Evolutionary conservation across 495 filamentous ascomycete genomes (phyloP).

Genomic region (Haplographium delicatum): DNA sequence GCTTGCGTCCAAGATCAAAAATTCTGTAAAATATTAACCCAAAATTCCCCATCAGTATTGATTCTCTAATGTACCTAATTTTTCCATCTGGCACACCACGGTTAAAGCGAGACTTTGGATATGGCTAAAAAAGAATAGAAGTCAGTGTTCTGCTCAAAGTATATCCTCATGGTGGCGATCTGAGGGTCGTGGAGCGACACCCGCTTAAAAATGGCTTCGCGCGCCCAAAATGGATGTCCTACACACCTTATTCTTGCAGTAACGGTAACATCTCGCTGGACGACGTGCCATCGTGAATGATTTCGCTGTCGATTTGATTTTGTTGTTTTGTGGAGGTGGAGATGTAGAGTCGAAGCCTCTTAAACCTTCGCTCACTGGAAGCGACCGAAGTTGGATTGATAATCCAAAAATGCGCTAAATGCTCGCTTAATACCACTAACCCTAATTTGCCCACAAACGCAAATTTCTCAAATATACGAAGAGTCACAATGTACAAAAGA

Average conservation of each 20-base stretch:
- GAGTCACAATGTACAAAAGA: not conserved
- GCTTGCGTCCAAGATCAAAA: constrained; percentile 99
- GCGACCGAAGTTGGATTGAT: no score
- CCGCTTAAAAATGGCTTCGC: constrained; percentile 3
- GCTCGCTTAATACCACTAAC: no score
- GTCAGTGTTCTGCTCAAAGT: constrained; percentile 9
- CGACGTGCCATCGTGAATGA: constrained; percentile 92
- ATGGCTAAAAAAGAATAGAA: constrained; percentile 56
- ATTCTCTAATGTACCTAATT: constrained; percentile 42
- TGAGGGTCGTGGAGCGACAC: not conserved
- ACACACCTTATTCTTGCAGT: constrained; percentile 99
- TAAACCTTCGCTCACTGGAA: no score
- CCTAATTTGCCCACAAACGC: not conserved
- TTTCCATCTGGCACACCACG: constrained; percentile 99
- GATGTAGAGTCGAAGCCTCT: no score
- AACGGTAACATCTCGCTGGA: constrained; percentile 98
- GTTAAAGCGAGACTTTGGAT: constrained; percentile 99
- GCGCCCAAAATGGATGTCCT: constrained; percentile 7
- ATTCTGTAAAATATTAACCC: constrained; percentile 47
- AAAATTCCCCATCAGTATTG: not conserved
- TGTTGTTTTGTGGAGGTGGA: constrained; percentile 30
- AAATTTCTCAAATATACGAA: no score
- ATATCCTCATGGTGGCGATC: constrained; percentile 4
- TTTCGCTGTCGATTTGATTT: constrained; percentile 48
- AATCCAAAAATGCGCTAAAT: not conserved